Evolutionary conservation across 2,329 filamentous ascomycete species (phyloP).

Genomic region (Trichoderma sp.): DNA sequence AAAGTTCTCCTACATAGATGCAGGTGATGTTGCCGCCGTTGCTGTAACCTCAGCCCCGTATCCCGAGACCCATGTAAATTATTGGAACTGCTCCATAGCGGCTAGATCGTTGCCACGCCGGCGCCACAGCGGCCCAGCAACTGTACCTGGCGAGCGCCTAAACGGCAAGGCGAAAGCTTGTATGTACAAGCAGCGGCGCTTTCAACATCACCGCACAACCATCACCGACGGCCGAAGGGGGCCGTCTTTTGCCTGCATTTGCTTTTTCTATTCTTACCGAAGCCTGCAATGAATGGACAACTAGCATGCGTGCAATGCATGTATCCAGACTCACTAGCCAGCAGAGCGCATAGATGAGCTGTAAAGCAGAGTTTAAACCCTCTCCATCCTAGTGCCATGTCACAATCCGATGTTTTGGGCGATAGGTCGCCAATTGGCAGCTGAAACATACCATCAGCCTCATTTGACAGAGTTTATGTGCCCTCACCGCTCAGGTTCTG

Average conservation of each 20-base stretch:
- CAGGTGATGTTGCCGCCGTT: background rate
- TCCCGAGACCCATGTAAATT: background rate
- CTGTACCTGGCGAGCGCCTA: background rate
- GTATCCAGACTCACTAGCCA: background rate
- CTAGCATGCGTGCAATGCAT: background rate
- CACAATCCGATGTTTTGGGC: background rate
- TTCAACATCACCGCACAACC: background rate
- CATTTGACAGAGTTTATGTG: background rate
- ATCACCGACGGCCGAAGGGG: background rate
- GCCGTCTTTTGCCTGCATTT: background rate
- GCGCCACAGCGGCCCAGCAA: constrained; percentile 7
- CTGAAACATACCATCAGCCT: constrained; percentile 15
- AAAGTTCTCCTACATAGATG: background rate
- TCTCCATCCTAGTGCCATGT: background rate
- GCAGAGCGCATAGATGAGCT: constrained; percentile 1
- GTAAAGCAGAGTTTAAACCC: background rate
- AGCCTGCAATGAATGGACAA: background rate
- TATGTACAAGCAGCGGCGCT: background rate
- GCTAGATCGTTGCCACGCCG: constrained; percentile 2
- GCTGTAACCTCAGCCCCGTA: constrained; percentile 6
- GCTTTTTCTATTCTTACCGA: background rate
- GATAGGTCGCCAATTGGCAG: background rate
- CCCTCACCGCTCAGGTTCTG: constrained; percentile 8
- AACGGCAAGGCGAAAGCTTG: background rate
- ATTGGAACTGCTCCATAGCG: constrained; percentile 14